Conservation (phyloP, 2,329 filamentous ascomycete genomes). For the Pezicula neosporulosa region DNA sequence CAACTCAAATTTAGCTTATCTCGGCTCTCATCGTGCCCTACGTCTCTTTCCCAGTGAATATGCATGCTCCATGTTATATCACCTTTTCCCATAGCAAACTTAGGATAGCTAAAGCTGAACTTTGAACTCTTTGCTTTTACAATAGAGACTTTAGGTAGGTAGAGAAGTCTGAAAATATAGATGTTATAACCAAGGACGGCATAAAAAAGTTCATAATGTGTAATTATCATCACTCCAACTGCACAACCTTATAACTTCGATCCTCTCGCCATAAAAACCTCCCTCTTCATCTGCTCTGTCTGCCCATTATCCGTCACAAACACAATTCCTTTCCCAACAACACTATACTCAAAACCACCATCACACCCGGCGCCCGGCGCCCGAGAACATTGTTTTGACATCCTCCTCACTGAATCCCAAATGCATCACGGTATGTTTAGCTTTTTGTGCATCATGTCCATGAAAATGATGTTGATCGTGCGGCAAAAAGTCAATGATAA, state of each 20-base stretch:
- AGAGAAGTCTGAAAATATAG: no score
- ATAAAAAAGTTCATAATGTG: no score
- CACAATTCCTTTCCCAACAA: conserved; percentile 24
- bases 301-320: conserved; percentile 12
- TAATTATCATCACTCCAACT: no score
- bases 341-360: conserved; percentile 49
- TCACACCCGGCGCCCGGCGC: conserved; percentile 64
- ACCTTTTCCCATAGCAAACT: no score
- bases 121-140: no score
- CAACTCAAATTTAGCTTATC: no score
- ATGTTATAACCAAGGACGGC: no score
- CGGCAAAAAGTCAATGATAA: conserved; percentile 66
- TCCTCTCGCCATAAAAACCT: neutral
- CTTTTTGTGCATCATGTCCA: conserved; percentile 24
- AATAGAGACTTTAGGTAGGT: no score
- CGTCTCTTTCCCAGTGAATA: no score
- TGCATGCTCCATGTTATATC: no score
- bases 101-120: no score
- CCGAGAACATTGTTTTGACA: conserved; percentile 57
- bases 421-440: conserved; percentile 54
- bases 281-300: neutral
- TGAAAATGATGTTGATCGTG: conserved; percentile 34
- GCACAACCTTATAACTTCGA: neutral
- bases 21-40: no score
- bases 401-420: conserved; percentile 61